These are phyloP conservation scores for Thyridium curvatum DNA, from an alignment of 2,329 filamentous ascomycete genomes.

Conservation along the genomic window DNA sequence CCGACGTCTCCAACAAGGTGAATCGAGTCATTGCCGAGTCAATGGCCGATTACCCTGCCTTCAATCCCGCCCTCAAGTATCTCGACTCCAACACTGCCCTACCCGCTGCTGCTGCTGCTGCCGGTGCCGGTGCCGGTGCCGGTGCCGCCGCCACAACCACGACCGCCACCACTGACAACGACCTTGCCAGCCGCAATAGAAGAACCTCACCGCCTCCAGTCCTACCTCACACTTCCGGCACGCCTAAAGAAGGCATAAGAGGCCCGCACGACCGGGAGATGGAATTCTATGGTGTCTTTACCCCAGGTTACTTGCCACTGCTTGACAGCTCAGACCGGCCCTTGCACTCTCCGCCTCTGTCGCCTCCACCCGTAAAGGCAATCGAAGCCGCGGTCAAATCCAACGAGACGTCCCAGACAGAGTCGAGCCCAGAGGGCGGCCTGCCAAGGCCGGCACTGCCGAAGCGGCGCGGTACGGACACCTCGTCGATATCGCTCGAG, in stretches of 20 bases:
- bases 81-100: too few relatives aligned
- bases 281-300: constrained; percentile 58
- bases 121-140: too few relatives aligned
- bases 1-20: constrained; percentile 39
- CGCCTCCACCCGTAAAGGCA: constrained; percentile 8
- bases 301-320: constrained; percentile 55
- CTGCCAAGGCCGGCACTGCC: constrained; percentile 13
- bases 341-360: constrained; percentile 11
- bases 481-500: constrained; percentile 41
- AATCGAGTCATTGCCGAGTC: constrained; percentile 38
- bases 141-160: too few relatives aligned
- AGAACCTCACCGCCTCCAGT: constrained; percentile 30
- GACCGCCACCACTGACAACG: too few relatives aligned
- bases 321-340: constrained; percentile 39
- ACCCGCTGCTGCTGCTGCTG: constrained; percentile 6
- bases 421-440: background rate
- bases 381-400: background rate
- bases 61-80: too few relatives aligned
- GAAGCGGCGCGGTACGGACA: constrained; percentile 35
- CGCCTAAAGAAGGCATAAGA: constrained; percentile 24
- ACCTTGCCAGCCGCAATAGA: constrained; percentile 2
- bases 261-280: constrained; percentile 49
- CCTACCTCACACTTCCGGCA: constrained; percentile 29
- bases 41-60: constrained; percentile 32
- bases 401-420: background rate